Conservation (phyloP, 176 grass and related monocot genomes). For the Carex pumila region DNA sequence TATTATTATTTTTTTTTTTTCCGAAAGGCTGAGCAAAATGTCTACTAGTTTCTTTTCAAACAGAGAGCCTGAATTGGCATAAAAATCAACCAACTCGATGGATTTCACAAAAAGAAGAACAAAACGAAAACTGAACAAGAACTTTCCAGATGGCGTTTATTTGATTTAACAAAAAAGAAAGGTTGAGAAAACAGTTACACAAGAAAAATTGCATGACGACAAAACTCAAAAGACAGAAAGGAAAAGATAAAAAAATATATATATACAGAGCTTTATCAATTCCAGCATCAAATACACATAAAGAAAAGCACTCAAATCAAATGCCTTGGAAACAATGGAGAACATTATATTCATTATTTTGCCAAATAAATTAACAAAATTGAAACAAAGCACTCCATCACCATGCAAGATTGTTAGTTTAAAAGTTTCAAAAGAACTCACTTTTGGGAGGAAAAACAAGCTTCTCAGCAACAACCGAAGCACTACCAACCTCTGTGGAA, state of each 20-base stretch:
- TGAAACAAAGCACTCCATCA: not conserved
- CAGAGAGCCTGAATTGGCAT: not conserved
- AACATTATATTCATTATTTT: not conserved
- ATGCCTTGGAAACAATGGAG: not conserved
- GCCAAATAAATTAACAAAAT: not conserved
- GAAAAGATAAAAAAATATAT: not conserved
- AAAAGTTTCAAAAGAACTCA: conserved; percentile 23
- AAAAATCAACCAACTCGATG: not conserved
- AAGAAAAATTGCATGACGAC: conserved; percentile 14
- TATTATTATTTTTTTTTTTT: not conserved
- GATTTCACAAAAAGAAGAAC: not conserved
- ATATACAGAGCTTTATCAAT: not conserved
- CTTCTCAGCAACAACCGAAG: conserved; percentile 9
- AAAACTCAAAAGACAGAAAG: not conserved
- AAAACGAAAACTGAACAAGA: not conserved
- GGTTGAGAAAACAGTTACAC: not conserved
- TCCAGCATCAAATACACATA: not conserved
- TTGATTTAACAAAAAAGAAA: not conserved
- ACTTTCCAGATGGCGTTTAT: not conserved
- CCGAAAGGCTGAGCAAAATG: conserved; percentile 1
- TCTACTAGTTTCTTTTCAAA: not conserved
- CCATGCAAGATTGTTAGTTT: not conserved
- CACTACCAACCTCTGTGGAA: conserved; percentile 1
- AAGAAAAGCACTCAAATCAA: not conserved
- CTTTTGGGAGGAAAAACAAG: conserved; percentile 65